A percentile compares a stretch with the other conserved stretches of the same genome.
Conservation (phyloP, 2,329 filamentous ascomycete genomes). For the Claviceps fusiformis region DNA sequence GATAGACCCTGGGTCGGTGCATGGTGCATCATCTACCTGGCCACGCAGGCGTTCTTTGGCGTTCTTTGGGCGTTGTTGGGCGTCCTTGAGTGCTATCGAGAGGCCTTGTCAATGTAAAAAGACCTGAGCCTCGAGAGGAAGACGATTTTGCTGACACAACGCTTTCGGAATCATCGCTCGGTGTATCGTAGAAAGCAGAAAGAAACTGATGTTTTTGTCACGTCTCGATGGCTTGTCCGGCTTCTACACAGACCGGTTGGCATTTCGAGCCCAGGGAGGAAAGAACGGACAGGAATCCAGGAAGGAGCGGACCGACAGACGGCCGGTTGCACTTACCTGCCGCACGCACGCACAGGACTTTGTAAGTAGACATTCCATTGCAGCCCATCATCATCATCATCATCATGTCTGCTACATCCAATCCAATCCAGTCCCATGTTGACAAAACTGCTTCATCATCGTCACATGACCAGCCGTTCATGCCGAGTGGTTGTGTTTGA, state of each 20-base stretch:
- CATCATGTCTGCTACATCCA: too few species aligned
- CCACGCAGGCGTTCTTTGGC: not conserved
- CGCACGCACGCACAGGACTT: not conserved
- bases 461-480: not conserved
- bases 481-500: not conserved
- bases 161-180: not conserved
- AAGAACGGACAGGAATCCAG: not conserved
- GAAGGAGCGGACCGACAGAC: not conserved
- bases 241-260: not conserved
- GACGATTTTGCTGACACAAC: not conserved
- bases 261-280: not conserved
- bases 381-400: too few species aligned
- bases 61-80: not conserved
- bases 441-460: not conserved
- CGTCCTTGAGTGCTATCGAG: not conserved
- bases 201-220: too few species aligned
- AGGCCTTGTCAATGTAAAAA: not conserved
- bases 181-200: too few species aligned
- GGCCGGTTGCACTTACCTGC: not conserved
- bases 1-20: not conserved
- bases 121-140: too few species aligned
- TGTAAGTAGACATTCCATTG: not conserved
- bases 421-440: not conserved
- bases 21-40: not conserved
- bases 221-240: too few species aligned